A percentile compares a stretch with the other conserved stretches of the same genome.
Conservation (phyloP, 2,329 filamentous ascomycete genomes). For the Monosporascus sp. region DNA sequence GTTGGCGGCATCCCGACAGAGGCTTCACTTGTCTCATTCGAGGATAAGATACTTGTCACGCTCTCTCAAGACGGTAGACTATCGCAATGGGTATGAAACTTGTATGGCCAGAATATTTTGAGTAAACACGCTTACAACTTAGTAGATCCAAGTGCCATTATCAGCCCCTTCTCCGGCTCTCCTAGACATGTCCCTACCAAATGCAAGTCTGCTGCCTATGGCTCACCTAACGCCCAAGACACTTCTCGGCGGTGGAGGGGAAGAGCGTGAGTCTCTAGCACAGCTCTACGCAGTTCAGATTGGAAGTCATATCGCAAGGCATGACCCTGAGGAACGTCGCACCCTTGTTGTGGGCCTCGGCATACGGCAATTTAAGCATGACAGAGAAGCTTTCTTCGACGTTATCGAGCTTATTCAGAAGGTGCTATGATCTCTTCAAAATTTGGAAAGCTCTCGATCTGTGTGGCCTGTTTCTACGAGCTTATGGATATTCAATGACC, state of each 20-base stretch:
- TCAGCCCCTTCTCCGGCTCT: constrained; percentile 59
- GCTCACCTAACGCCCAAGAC: constrained; percentile 81
- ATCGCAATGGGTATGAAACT: constrained; percentile 75
- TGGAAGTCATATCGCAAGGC: constrained; percentile 69
- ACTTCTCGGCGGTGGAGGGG: constrained; percentile 74
- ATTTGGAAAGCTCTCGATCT: background rate
- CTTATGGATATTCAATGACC: too few relatives aligned
- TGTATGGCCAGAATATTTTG: background rate
- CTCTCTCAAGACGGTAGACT: constrained; percentile 80
- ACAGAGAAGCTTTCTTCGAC: constrained; percentile 57
- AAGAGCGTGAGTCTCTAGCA: constrained; percentile 74
- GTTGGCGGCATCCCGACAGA: constrained; percentile 68
- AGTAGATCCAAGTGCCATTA: constrained; percentile 72
- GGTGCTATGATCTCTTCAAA: constrained; percentile 36
- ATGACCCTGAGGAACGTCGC: constrained; percentile 58
- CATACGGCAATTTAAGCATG: constrained; percentile 42
- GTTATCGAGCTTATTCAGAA: constrained; percentile 57
- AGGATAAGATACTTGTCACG: constrained; percentile 87
- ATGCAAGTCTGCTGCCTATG: constrained; percentile 58
- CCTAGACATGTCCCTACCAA: constrained; percentile 54
- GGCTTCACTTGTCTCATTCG: constrained; percentile 67
- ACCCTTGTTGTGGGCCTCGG: constrained; percentile 59
- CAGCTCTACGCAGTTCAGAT: constrained; percentile 89
- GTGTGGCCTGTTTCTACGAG: too few relatives aligned
- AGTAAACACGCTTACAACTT: constrained; percentile 3